Conservation (phyloP, 371 early-diverging fungal genomes). For the Mortierella sp. region DNA sequence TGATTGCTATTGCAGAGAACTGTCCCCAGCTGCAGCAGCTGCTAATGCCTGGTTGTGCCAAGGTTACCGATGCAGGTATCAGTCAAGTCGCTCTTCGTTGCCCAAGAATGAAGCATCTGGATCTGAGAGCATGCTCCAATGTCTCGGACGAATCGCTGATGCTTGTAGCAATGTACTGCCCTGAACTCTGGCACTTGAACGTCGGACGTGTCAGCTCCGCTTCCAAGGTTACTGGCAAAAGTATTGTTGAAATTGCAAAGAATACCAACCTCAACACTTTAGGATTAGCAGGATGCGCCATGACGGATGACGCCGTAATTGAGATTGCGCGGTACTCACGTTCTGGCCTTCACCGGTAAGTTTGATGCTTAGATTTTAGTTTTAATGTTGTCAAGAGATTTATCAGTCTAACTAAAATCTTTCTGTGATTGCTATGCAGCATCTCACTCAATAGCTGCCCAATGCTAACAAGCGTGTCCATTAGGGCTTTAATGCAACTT, state of each 20-base stretch:
- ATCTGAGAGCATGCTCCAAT: slow-evolving; percentile 69
- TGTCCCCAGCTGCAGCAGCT: slow-evolving; percentile 60
- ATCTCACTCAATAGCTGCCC: slow-evolving; percentile 72
- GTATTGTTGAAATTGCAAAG: slow-evolving; percentile 66
- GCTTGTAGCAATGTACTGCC: slow-evolving; percentile 62
- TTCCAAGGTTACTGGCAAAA: slow-evolving; percentile 62
- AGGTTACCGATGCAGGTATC: slow-evolving; percentile 66
- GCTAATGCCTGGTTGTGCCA: slow-evolving; percentile 69
- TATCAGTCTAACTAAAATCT: background rate
- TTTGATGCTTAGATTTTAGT: background rate
- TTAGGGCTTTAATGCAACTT: slow-evolving; percentile 61
- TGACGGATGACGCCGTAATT: slow-evolving; percentile 68
- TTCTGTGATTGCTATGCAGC: slow-evolving; percentile 9
- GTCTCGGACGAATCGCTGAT: slow-evolving; percentile 65
- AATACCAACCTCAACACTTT: slow-evolving; percentile 64
- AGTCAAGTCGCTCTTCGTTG: slow-evolving; percentile 60
- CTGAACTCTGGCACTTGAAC: slow-evolving; percentile 64
- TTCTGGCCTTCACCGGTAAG: slow-evolving; percentile 60
- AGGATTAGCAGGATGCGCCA: slow-evolving; percentile 70
- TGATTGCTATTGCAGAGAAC: slow-evolving; percentile 56
- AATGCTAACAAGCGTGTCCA: slow-evolving; percentile 63
- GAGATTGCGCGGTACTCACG: slow-evolving; percentile 63
- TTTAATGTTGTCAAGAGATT: background rate
- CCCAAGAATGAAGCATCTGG: slow-evolving; percentile 63
- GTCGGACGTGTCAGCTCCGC: slow-evolving; percentile 70